These are phyloP conservation scores for Tephrocybe sp. DNA, from an alignment of 768 basidiomycete species.

Conservation along the genomic window DNA sequence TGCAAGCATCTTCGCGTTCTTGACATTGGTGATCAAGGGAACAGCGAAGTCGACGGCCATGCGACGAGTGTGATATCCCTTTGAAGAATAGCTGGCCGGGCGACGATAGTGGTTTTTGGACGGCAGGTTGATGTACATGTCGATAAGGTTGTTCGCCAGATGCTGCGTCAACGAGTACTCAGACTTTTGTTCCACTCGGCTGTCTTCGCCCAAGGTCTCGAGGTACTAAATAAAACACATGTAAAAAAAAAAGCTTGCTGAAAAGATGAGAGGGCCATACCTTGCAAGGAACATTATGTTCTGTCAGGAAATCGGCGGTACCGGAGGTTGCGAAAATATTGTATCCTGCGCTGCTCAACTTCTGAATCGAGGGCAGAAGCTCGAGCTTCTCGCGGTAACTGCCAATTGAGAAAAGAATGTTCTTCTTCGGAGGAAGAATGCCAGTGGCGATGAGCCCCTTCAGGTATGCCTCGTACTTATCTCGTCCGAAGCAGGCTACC, in stretches of 20 bases:
- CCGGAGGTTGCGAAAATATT: constrained; percentile 97
- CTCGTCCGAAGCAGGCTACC: constrained; percentile 96
- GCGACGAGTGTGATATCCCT: constrained; percentile 94
- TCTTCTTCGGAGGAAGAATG: constrained; percentile 94
- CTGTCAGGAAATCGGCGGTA: constrained; percentile 95
- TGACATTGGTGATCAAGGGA: constrained; percentile 97
- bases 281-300: constrained; percentile 97
- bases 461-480: constrained; percentile 98
- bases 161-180: constrained; percentile 98
- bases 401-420: constrained; percentile 94
- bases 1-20: constrained; percentile 94
- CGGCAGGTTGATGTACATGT: constrained; percentile 99
- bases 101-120: constrained; percentile 97
- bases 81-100: constrained; percentile 95
- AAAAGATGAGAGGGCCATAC: constrained; percentile 34
- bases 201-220: constrained; percentile 80
- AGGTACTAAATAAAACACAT: constrained; percentile 59
- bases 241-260: neutral
- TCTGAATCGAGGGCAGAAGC: constrained; percentile 92
- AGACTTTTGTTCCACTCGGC: constrained; percentile 81
- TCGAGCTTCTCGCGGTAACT: constrained; percentile 98
- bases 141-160: constrained; percentile 94
- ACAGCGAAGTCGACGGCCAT: constrained; percentile 99
- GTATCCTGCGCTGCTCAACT: constrained; percentile 89
- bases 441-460: constrained; percentile 97